These are phyloP conservation scores for Chenopodium formosanum DNA, from an alignment of 148 eudicot genomes.

Conservation along the genomic window DNA sequence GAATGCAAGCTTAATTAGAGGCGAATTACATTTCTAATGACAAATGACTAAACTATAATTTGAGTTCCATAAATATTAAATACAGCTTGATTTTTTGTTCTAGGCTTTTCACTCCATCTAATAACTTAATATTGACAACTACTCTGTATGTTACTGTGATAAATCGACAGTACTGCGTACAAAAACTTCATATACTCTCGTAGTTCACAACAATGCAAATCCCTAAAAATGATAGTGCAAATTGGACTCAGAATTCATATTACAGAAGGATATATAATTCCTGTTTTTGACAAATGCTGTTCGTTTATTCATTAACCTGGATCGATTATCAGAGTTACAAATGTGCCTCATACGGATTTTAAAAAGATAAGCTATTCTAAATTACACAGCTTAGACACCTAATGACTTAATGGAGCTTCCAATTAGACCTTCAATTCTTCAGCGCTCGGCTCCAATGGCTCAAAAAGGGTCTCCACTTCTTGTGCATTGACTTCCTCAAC, in stretches of 20 bases:
- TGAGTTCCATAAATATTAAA: too few relatives aligned
- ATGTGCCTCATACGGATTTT: not conserved
- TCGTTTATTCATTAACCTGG: not conserved
- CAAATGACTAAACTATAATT: too few relatives aligned
- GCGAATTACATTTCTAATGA: too few relatives aligned
- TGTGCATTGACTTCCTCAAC: slow-evolving; percentile 54
- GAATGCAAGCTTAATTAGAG: too few relatives aligned
- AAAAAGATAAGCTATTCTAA: not conserved
- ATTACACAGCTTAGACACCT: not conserved
- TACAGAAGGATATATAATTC: not conserved
- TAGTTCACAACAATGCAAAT: not conserved
- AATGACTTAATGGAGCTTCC: not conserved
- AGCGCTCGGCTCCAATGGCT: slow-evolving; percentile 46
- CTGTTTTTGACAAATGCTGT: not conserved
- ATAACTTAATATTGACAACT: too few relatives aligned
- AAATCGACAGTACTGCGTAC: too few relatives aligned
- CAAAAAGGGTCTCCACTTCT: slow-evolving; percentile 71
- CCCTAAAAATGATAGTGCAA: not conserved
- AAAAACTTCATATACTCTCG: too few relatives aligned
- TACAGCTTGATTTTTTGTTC: too few relatives aligned
- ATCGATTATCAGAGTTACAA: too few relatives aligned
- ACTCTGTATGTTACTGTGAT: too few relatives aligned
- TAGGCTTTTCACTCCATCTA: too few relatives aligned
- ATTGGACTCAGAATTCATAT: not conserved
- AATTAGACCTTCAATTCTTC: slow-evolving; percentile 61